These are phyloP conservation scores for Rhizopus microsporus DNA, from an alignment of 371 early-diverging fungal genomes.

Conservation along the genomic window DNA sequence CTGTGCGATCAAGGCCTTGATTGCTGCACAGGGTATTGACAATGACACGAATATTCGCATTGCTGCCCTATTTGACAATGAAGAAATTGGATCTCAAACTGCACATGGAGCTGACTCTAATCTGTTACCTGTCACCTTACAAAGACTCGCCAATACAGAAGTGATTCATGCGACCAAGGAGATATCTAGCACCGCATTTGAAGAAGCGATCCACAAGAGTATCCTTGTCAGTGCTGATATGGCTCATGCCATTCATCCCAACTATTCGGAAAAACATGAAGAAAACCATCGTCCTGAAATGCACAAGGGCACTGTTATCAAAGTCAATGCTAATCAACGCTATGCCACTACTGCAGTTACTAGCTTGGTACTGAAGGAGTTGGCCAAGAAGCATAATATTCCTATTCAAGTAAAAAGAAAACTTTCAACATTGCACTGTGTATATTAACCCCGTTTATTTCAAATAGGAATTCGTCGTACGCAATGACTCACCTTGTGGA, in stretches of 20 bases:
- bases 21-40: conserved; percentile 54
- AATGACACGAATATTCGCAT: conserved; percentile 82
- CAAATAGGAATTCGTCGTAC: conserved; percentile 83
- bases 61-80: conserved; percentile 94
- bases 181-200: conserved; percentile 65
- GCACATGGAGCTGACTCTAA: conserved; percentile 95
- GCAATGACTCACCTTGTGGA: conserved; percentile 94
- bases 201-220: conserved; percentile 83
- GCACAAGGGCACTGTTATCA: conserved; percentile 95
- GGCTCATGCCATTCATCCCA: conserved; percentile 95
- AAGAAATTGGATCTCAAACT: conserved; percentile 96
- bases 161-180: conserved; percentile 25
- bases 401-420: conserved; percentile 73
- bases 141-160: conserved; percentile 55
- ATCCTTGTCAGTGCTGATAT: conserved; percentile 91
- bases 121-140: conserved; percentile 74
- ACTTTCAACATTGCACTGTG: background rate
- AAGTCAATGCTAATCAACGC: conserved; percentile 91
- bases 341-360: conserved; percentile 95
- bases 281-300: conserved; percentile 89
- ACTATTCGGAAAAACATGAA: conserved; percentile 87
- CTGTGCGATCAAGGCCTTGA: conserved; percentile 69
- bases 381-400: conserved; percentile 73
- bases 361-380: conserved; percentile 75
- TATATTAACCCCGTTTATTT: background rate